Percentiles rank a stretch among this genome's conserved stretches.
Conservation (phyloP, 495 filamentous ascomycete species). For the Xylaria longipes region DNA sequence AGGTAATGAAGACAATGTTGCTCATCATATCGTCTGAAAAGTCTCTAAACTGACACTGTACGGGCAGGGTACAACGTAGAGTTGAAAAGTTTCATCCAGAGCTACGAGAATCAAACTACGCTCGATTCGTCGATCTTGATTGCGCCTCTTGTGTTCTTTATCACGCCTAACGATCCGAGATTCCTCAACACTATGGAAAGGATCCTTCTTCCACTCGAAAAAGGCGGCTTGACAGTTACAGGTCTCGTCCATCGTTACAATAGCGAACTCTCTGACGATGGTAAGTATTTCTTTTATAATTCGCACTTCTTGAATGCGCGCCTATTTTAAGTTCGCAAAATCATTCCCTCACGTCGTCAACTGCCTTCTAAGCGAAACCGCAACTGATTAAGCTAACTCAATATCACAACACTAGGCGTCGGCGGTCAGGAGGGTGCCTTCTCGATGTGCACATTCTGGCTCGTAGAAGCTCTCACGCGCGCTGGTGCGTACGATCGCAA, state of each 20-base stretch:
- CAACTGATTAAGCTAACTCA: background rate
- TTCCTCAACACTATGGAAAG: slow-evolving; percentile 72
- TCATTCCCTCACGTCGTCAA: background rate
- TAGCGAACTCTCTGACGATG: slow-evolving; percentile 67
- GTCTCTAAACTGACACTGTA: background rate
- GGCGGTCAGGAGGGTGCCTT: slow-evolving; percentile 77
- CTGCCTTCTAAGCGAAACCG: background rate
- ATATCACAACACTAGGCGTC: slow-evolving; percentile 57
- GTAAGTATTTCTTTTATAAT: slow-evolving; percentile 48
- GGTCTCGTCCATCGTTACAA: slow-evolving; percentile 77
- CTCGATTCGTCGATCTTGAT: slow-evolving; percentile 75
- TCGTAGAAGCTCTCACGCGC: slow-evolving; percentile 75
- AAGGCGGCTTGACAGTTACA: slow-evolving; percentile 73
- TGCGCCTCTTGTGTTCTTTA: slow-evolving; percentile 77
- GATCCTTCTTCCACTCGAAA: slow-evolving; percentile 69
- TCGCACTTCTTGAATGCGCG: background rate
- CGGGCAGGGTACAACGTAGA: slow-evolving; percentile 64
- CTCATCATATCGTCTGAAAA: too few relatives aligned
- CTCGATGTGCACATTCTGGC: slow-evolving; percentile 75
- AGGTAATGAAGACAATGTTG: slow-evolving; percentile 38
- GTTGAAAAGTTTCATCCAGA: slow-evolving; percentile 70
- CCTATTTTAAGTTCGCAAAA: background rate
- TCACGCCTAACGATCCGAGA: slow-evolving; percentile 73
- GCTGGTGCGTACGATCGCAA: slow-evolving; percentile 69
- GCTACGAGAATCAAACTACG: slow-evolving; percentile 70